Evolutionary conservation across 2,329 filamentous ascomycete genomes (phyloP), one percentile per base, ranked within the genome.

Genomic region (Acrocalymma vagum): DNA sequence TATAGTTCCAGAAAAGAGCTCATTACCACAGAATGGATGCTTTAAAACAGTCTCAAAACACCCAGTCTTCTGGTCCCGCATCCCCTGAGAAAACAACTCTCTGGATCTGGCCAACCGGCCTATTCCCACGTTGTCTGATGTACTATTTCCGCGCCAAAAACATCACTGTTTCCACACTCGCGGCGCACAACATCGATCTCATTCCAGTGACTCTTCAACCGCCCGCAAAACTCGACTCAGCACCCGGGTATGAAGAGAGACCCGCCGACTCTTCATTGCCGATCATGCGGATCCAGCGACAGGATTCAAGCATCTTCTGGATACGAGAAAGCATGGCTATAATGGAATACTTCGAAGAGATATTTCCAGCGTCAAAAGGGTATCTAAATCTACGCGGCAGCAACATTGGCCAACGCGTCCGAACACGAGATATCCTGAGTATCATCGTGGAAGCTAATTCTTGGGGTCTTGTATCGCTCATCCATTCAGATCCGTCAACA

Each of bases 21-120:
- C n/a, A n/a, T n/a, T n/a, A n/a, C n/a, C n/a, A n/a, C n/a, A n/a
- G n/a, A n/a, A n/a, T n/a, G n/a, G n/a, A n/a, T n/a, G n/a, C n/a
- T n/a, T n/a, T n/a, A n/a, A n/a, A n/a, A n/a, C n/a, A n/a, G n/a
- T n/a, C n/a, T n/a, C n/a, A n/a, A n/a, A n/a, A n/a, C n/a, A n/a
- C n/a, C n/a, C n/a, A n/a, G n/a, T n/a, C n/a, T n/a, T n/a, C n/a
- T n/a, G n/a, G n/a, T n/a, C n/a, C n/a, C n/a, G n/a, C n/a, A n/a
- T n/a, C n/a, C n/a, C n/a, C n/a, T n/a, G n/a, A n/a, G n/a, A 36
- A 34, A 39, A 55, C 36, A 13, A 59, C 53, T 9, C 22, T 59
- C 22, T 57, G 47, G 48, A 15, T 59, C 34, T 59, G 55, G 55
- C 48, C 53, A 2, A 45, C 40, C 3, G 53, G 55, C 23, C 43